phyloP scores from a whole-genome alignment of 106 monocot genomes.

The Platanthera guangdongensis region DNA sequence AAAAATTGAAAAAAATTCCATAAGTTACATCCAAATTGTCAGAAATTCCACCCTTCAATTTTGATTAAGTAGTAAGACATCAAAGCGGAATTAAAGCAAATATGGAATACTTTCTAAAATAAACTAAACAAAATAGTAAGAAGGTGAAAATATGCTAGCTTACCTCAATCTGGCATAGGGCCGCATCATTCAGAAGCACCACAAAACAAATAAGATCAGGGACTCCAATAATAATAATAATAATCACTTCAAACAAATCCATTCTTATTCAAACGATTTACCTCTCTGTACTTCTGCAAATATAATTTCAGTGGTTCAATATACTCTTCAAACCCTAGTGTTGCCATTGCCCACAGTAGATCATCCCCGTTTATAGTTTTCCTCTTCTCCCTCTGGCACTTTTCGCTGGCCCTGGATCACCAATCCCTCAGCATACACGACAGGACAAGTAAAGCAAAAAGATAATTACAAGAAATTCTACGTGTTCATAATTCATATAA shows the following conservation, averaged over 20 bases:
- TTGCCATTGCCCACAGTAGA: slow-evolving; percentile 56
- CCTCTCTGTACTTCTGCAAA: slow-evolving; percentile 55
- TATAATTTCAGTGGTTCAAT: slow-evolving; percentile 60
- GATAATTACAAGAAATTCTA: neutral
- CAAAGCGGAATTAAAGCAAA: neutral
- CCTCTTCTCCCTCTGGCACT: slow-evolving; percentile 64
- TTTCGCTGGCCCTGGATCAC: slow-evolving; percentile 42
- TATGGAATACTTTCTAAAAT: neutral
- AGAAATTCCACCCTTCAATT: neutral
- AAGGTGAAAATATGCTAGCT: neutral
- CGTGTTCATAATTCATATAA: neutral
- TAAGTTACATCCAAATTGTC: neutral
- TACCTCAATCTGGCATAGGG: slow-evolving; percentile 44
- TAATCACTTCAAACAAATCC: neutral
- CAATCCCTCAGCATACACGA: neutral
- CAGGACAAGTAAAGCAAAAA: slow-evolving; percentile 1
- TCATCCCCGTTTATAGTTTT: slow-evolving; percentile 67
- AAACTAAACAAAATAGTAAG: slow-evolving; percentile 1
- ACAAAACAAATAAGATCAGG: slow-evolving; percentile 4
- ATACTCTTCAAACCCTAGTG: slow-evolving; percentile 58
- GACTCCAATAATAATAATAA: neutral
- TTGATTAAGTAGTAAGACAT: neutral
- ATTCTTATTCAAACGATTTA: neutral
- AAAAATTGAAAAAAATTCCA: neutral
- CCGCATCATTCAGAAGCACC: slow-evolving; percentile 8